These are phyloP conservation scores for Phytophthora sp. DNA, from an alignment of 352 stramenopile genomes.

Conservation along the genomic window DNA sequence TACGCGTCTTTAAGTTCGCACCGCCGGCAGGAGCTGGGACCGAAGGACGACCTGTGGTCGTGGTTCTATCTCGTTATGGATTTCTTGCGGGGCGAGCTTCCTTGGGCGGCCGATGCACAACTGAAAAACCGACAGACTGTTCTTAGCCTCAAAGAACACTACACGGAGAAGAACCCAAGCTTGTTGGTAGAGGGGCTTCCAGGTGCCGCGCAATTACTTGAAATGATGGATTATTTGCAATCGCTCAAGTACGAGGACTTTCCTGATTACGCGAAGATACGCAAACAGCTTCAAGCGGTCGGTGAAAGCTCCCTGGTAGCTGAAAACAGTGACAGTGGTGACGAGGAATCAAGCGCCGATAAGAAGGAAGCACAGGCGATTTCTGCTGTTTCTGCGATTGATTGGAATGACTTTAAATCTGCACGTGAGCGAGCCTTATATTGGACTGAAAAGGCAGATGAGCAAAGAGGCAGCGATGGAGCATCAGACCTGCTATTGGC, in stretches of 20 bases:
- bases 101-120: slow-evolving; percentile 82
- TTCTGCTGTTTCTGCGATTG: slow-evolving; percentile 20
- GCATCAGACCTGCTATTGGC: slow-evolving; percentile 59
- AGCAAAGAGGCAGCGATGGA: slow-evolving; percentile 49
- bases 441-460: slow-evolving; percentile 58
- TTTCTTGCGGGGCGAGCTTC: slow-evolving; percentile 85
- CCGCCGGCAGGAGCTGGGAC: slow-evolving; percentile 75
- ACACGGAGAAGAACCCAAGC: slow-evolving; percentile 72
- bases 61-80: slow-evolving; percentile 92
- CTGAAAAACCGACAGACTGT: slow-evolving; percentile 86
- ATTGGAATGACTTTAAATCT: slow-evolving; percentile 38
- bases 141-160: slow-evolving; percentile 84
- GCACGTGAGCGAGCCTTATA: slow-evolving; percentile 59
- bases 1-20: slow-evolving; percentile 90
- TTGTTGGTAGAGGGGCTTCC: slow-evolving; percentile 78
- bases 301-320: slow-evolving; percentile 25
- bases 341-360: slow-evolving; percentile 28
- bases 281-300: slow-evolving; percentile 38
- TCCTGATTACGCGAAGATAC: slow-evolving; percentile 67
- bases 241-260: slow-evolving; percentile 75
- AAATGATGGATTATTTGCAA: slow-evolving; percentile 81
- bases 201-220: slow-evolving; percentile 69
- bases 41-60: slow-evolving; percentile 89
- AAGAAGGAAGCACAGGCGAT: slow-evolving; percentile 25
- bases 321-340: slow-evolving; percentile 36